Percentiles rank a stretch among this genome's conserved stretches.
These are phyloP conservation scores for Thalassiosira gravida DNA, from an alignment of 352 stramenopile species.

Conservation along the genomic window DNA sequence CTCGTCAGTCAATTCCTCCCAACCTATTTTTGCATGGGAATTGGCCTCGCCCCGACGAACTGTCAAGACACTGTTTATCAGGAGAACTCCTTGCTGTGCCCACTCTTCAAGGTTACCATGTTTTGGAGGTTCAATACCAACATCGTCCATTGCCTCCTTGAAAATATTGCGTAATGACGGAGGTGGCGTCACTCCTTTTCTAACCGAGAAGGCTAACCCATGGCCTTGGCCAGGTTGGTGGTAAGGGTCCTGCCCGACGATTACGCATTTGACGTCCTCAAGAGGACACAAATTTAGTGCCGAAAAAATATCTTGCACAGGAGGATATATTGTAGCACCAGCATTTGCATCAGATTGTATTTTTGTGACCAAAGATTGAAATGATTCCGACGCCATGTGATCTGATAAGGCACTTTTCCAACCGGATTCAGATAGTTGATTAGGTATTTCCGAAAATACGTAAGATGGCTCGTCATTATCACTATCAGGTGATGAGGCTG, in stretches of 20 bases:
- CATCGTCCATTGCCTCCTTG: constrained; percentile 90
- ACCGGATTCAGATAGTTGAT: constrained; percentile 42
- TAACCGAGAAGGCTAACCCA: constrained; percentile 90
- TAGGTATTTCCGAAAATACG: constrained; percentile 24
- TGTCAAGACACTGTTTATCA: constrained; percentile 97
- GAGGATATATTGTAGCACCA: constrained; percentile 78
- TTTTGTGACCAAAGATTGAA: constrained; percentile 35
- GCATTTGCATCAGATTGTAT: constrained; percentile 44
- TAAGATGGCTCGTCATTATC: constrained; percentile 11
- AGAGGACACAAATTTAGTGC: constrained; percentile 90
- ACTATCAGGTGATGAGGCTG: constrained; percentile 5
- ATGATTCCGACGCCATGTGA: constrained; percentile 51
- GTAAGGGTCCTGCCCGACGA: constrained; percentile 91
- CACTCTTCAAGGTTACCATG: constrained; percentile 92
- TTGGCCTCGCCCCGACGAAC: constrained; percentile 91
- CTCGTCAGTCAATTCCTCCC: constrained; percentile 96
- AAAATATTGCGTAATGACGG: constrained; percentile 98
- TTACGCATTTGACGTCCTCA: constrained; percentile 90
- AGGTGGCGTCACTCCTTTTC: constrained; percentile 88
- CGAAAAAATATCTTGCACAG: constrained; percentile 88
- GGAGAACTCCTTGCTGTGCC: constrained; percentile 94
- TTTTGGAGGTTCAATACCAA: constrained; percentile 68
- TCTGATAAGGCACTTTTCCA: constrained; percentile 43
- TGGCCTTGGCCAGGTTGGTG: constrained; percentile 87
- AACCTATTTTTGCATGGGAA: constrained; percentile 94